Conservation (phyloP, 305 asterid genomes). For the Fraxinus greggii region DNA sequence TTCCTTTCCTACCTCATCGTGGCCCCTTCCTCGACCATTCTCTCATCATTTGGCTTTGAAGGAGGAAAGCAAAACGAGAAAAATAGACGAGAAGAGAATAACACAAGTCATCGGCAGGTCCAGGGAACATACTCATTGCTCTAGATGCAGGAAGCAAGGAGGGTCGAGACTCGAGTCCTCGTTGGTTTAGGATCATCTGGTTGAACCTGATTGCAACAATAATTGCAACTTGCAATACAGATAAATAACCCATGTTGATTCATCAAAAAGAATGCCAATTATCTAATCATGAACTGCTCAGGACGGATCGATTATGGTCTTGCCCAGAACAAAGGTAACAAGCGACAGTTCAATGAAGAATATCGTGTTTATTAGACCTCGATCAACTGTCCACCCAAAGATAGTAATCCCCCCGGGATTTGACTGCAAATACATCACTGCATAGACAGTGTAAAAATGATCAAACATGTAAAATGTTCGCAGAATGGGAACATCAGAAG, state of each 20-base stretch:
- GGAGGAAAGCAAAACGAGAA: not conserved
- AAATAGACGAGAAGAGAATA: not conserved
- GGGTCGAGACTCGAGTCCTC: not conserved
- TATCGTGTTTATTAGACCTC: constrained; percentile 76
- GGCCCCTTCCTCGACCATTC: not conserved
- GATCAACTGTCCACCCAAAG: constrained; percentile 83
- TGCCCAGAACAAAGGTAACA: constrained; percentile 67
- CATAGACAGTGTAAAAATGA: constrained; percentile 16
- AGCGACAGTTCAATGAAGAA: constrained; percentile 68
- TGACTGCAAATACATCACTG: constrained; percentile 82
- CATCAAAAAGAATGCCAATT: not conserved
- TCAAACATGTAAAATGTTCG: not conserved
- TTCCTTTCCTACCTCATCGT: not conserved
- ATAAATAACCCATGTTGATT: not conserved
- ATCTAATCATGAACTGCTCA: constrained; percentile 18
- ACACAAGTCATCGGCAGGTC: not conserved
- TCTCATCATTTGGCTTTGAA: not conserved
- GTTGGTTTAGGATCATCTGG: not conserved
- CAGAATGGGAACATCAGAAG: not conserved
- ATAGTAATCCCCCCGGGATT: constrained; percentile 84
- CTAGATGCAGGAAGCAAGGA: not conserved
- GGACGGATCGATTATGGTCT: constrained; percentile 47
- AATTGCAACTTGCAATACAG: not conserved
- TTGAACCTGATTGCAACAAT: not conserved
- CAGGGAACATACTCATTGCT: not conserved